Evolutionary conservation across 1,284 basidiomycete species (phyloP), one percentile per base, ranked within the genome.

Genomic region (Cryptococcus jaspeensis): DNA sequence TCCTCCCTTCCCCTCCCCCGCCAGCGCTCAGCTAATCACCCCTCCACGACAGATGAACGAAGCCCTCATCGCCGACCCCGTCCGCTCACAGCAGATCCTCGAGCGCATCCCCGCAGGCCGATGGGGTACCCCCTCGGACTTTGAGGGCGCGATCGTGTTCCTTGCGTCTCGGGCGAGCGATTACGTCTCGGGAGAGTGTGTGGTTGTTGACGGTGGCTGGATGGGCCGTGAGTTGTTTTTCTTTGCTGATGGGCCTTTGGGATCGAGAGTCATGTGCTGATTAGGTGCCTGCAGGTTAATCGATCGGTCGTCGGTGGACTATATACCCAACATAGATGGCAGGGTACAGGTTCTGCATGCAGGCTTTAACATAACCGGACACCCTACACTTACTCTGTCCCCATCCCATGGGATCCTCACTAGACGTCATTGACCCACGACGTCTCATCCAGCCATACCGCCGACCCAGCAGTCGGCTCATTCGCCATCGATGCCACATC

Each of bases 81-180:
- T 69, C 43, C 69, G 78, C 42, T 81, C 87, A 57, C 85, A 86
- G 52, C 93, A 97, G 78, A 95, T 97, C 71, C 86, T 89, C 56
- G 92, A 95, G 72, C 85, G 92, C 55, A 95, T 94, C 64, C 92
- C 92, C n/a, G 88, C 89, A 7, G 88, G 86, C 18, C 81, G 93
- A 58, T 97, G 94, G 94, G 94, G 91, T 39, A 79, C 83, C 35
- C 91, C 93, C 1, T 80, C 80, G 43, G 93, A 97, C 80, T 94
- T 97, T 78, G 90, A 89, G 36, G 93, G 93, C 6, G 89, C 91
- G 0, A 78, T 90, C 52, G 85, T 96, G n/a, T 97, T 91, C 79
- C 85, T 97, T 37, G 89, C 92, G 5, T 90, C 88, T 64, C 78
- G 78, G 45, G 93, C 92, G 1, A 90, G 88, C 67, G 86, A 91